Evolutionary conservation across 192 early-diverging fungal species (phyloP).

Genomic region (Phycomyces blakesleeanus): DNA sequence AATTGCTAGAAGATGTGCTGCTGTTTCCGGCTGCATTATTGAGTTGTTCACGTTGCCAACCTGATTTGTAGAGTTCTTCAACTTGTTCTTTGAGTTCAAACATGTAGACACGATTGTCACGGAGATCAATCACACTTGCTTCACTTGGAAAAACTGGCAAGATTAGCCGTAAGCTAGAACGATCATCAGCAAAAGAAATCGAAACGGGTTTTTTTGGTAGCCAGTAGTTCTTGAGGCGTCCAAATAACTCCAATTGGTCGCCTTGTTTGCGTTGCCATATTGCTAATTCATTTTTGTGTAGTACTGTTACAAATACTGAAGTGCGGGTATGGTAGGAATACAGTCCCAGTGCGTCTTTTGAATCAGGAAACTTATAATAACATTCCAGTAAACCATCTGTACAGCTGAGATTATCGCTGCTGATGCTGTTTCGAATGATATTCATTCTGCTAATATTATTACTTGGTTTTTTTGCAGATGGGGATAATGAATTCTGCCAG

Average conservation of each 20-base stretch:
- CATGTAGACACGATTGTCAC: conserved; percentile 24
- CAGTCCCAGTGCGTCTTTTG: conserved; percentile 21
- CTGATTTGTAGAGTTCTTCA: conserved; percentile 14
- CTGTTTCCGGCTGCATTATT: neutral
- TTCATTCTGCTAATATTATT: neutral
- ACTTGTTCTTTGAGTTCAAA: no score
- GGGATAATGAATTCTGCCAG: neutral
- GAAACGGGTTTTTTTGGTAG: conserved; percentile 21
- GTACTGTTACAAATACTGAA: conserved; percentile 23
- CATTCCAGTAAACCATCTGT: conserved; percentile 7
- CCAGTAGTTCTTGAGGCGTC: conserved; percentile 27
- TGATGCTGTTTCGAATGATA: neutral
- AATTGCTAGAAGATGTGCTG: neutral
- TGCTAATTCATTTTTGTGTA: conserved; percentile 22
- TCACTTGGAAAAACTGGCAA: conserved; percentile 29
- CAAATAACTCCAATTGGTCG: conserved; percentile 8
- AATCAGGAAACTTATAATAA: conserved; percentile 32
- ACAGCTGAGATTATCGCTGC: neutral
- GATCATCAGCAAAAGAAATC: conserved; percentile 33
- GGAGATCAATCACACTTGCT: conserved; percentile 23
- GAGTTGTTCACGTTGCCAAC: conserved; percentile 5
- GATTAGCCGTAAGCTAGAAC: conserved; percentile 17
- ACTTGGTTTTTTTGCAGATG: neutral
- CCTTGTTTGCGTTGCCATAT: conserved; percentile 27
- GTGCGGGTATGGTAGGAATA: conserved; percentile 26